A percentile compares a stretch with the other conserved stretches of the same genome.
Evolutionary conservation across 2,329 filamentous ascomycete genomes (phyloP).

Genomic region (Camillea tinctor): DNA sequence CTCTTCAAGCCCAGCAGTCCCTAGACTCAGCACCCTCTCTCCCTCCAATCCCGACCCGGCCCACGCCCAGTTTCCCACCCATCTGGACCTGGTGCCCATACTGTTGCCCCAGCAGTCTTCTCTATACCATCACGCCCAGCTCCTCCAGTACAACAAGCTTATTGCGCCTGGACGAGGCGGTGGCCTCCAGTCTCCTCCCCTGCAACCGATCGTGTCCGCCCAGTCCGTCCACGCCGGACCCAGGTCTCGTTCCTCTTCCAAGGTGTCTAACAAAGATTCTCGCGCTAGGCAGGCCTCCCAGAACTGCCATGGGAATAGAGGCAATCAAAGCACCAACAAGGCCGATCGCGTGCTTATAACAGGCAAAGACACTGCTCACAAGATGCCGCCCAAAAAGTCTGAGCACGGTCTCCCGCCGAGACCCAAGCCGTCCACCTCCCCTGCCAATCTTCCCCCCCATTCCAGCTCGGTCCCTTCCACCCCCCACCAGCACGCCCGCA

Average conservation of each 20-base stretch:
- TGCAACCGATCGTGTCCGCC: conserved; percentile 54
- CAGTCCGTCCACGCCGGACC: conserved; percentile 56
- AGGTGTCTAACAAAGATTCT: conserved; percentile 56
- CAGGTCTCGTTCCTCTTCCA: conserved; percentile 59
- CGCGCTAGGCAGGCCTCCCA: conserved; percentile 46
- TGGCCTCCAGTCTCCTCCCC: conserved; percentile 55
- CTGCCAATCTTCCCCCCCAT: conserved; percentile 55
- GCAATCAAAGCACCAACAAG: conserved; percentile 55
- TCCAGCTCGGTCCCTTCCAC: conserved; percentile 93
- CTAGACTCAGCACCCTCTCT: conserved; percentile 32
- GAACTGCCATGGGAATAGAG: conserved; percentile 66
- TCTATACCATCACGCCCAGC: conserved; percentile 61
- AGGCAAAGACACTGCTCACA: conserved; percentile 51
- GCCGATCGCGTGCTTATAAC: conserved; percentile 61
- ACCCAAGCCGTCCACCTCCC: conserved; percentile 34
- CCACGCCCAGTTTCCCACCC: conserved; percentile 35
- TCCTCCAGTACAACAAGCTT: conserved; percentile 65
- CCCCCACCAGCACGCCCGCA: conserved; percentile 82
- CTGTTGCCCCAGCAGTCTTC: conserved; percentile 59
- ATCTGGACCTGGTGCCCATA: conserved; percentile 55
- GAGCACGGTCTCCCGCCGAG: conserved; percentile 29
- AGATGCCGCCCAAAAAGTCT: conserved; percentile 50
- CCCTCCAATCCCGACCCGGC: conserved; percentile 22
- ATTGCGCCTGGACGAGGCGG: conserved; percentile 55
- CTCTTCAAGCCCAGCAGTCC: conserved; percentile 34